Evolutionary conservation across 164 flowering plant species (phyloP).

Genomic region (Protea cynaroides): DNA sequence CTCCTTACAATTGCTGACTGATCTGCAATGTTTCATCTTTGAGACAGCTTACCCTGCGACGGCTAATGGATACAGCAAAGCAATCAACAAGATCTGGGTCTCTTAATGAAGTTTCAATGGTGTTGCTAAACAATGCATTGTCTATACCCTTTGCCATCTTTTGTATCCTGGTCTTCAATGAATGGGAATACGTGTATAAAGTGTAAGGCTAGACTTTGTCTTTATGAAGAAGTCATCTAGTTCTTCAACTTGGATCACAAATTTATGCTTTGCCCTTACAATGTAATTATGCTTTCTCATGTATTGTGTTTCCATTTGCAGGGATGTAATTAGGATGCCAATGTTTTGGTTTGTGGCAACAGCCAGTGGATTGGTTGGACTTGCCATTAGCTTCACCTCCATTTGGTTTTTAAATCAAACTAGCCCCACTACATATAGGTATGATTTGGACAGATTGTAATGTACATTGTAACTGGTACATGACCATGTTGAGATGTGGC

Average conservation of each 20-base stretch:
- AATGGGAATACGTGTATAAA: slow-evolving; percentile 55
- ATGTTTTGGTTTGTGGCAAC: slow-evolving; percentile 75
- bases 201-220: slow-evolving; percentile 32
- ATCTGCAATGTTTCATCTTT: slow-evolving; percentile 13
- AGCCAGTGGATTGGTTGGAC: slow-evolving; percentile 73
- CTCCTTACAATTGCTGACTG: not conserved
- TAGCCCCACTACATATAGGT: slow-evolving; percentile 86
- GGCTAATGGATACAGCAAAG: slow-evolving; percentile 74
- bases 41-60: slow-evolving; percentile 58
- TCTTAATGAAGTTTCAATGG: slow-evolving; percentile 84
- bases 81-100: slow-evolving; percentile 59
- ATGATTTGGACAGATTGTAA: not conserved
- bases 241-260: slow-evolving; percentile 4
- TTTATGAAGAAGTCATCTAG: not conserved
- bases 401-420: slow-evolving; percentile 84
- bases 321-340: slow-evolving; percentile 48
- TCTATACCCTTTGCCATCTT: slow-evolving; percentile 61
- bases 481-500: not conserved
- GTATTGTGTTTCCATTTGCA: slow-evolving; percentile 23
- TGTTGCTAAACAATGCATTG: slow-evolving; percentile 61
- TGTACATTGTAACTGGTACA: no score
- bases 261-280: not conserved
- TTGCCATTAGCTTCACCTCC: slow-evolving; percentile 79
- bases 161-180: slow-evolving; percentile 47
- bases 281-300: slow-evolving; percentile 4